phyloP scores from a whole-genome alignment of 1,284 basidiomycete species.

The Agroathelia rolfsii region DNA sequence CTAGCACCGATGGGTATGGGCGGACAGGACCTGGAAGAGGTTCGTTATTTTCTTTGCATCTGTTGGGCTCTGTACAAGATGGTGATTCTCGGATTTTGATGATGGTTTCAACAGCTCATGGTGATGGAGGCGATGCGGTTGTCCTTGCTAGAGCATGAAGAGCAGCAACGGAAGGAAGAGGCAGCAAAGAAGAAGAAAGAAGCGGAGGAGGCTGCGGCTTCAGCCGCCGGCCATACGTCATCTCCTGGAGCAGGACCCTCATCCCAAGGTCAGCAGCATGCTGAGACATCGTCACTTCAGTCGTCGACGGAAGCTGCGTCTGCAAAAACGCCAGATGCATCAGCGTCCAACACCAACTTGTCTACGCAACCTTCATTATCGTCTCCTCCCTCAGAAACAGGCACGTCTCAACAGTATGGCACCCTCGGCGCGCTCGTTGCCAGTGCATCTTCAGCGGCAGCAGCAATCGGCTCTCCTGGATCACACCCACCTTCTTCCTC shows the following conservation, averaged over 20 bases:
- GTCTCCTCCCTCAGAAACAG: slow-evolving; percentile 20
- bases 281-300: slow-evolving; percentile 1
- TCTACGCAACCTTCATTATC: slow-evolving; percentile 15
- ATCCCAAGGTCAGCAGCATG: slow-evolving; percentile 1
- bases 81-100: slow-evolving; percentile 9
- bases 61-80: slow-evolving; percentile 39
- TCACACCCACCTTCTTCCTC: too few species aligned
- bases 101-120: slow-evolving; percentile 67
- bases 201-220: slow-evolving; percentile 24
- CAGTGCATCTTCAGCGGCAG: too few species aligned
- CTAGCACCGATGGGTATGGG: slow-evolving; percentile 59
- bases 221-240: slow-evolving; percentile 18
- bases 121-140: slow-evolving; percentile 98
- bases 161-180: slow-evolving; percentile 60
- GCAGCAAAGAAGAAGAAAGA: slow-evolving; percentile 46
- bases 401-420: too few species aligned
- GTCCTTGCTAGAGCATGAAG: slow-evolving; percentile 86
- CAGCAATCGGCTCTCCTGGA: too few species aligned
- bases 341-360: slow-evolving; percentile 10
- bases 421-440: too few species aligned
- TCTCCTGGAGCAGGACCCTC: slow-evolving; percentile 17
- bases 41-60: slow-evolving; percentile 26
- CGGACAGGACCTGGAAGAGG: slow-evolving; percentile 85
- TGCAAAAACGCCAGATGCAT: slow-evolving; percentile 10
- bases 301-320: slow-evolving; percentile 13